Evolutionary conservation across 2,329 filamentous ascomycete species (phyloP), one percentile per base, ranked within the genome.

Genomic region (Fusarium anguioides): DNA sequence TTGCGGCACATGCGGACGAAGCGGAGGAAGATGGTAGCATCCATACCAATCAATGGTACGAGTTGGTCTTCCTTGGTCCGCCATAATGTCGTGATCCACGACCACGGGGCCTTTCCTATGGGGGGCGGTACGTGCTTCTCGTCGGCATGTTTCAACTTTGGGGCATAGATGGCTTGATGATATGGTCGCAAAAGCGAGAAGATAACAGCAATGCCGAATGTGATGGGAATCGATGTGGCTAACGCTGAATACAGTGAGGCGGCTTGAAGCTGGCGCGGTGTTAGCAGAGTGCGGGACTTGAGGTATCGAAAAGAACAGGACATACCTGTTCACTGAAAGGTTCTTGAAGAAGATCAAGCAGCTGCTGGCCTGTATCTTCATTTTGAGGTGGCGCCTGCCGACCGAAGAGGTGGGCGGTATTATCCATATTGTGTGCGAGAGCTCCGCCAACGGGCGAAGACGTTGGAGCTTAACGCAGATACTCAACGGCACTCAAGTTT

Each of bases 161-260:
- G 96, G 5, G 96, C 94, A 80, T 99, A 99, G 45, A 99, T 93
- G 71, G 95, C 87, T 55, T 90, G 91, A 78, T 98, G 95, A 79
- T 94, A 94, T 7, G 96, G 96, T 62, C 96, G 92, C 54, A 98
- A 84, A 72, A 97, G 82, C 65, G 93, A 97, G 84, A 98, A 99
- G 68, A 89, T 80, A 59, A 97, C 76, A 64, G 93, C 89, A 71
- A 97, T 89, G 70, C 89, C 83, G 65, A 86, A 74, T 10, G 93
- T 93, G 74, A 96, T 82, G 54, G 88, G 91, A 41, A 97, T 76
- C 5, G 95, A 97, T 21, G 91, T 93, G 66, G 84, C 91, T 41
- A 98, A 81, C 46, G 94, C 93, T 59, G 92, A 91, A 79, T 90
- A 89, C 61, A 97, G 84, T 40, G 94, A 91, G 26, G 72, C 72